phyloP scores from a whole-genome alignment of 2,329 filamentous ascomycete genomes.

The Chlorencoelia australis region DNA sequence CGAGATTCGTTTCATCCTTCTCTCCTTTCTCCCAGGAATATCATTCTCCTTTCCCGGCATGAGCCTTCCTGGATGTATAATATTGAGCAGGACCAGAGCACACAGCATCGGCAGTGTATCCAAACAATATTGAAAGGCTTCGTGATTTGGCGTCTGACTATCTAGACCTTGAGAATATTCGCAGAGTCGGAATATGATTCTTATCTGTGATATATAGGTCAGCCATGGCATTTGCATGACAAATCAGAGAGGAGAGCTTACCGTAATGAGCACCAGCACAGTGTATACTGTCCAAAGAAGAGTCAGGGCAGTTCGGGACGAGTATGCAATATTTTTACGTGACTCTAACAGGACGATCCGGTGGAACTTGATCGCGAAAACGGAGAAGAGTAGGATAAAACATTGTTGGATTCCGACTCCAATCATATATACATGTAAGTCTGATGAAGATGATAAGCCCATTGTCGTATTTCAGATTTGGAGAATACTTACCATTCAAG shows the following conservation, averaged over 20 bases:
- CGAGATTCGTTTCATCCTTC: conserved; percentile 1
- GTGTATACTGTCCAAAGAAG: conserved; percentile 13
- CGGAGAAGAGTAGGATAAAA: conserved; percentile 17
- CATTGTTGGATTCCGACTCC: conserved; percentile 19
- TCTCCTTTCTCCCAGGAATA: conserved; percentile 7
- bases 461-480: neutral
- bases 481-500: neutral
- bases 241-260: conserved; percentile 3
- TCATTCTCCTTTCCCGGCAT: conserved; percentile 7
- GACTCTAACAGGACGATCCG: conserved; percentile 5
- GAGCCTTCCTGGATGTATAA: conserved; percentile 11
- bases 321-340: neutral
- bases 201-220: conserved; percentile 28
- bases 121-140: conserved; percentile 40
- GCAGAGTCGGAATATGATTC: conserved; percentile 49
- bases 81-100: conserved; percentile 11
- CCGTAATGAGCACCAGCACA: conserved; percentile 15
- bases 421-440: conserved; percentile 18
- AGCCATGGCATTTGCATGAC: neutral
- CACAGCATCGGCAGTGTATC: conserved; percentile 44
- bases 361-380: conserved; percentile 13
- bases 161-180: conserved; percentile 40
- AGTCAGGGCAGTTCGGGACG: conserved; percentile 7
- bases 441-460: neutral
- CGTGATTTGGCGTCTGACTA: conserved; percentile 38